Percentiles rank a stretch among this genome's conserved stretches.
These are phyloP conservation scores for Tylopilus sp. DNA, from an alignment of 768 basidiomycete genomes.

Conservation along the genomic window DNA sequence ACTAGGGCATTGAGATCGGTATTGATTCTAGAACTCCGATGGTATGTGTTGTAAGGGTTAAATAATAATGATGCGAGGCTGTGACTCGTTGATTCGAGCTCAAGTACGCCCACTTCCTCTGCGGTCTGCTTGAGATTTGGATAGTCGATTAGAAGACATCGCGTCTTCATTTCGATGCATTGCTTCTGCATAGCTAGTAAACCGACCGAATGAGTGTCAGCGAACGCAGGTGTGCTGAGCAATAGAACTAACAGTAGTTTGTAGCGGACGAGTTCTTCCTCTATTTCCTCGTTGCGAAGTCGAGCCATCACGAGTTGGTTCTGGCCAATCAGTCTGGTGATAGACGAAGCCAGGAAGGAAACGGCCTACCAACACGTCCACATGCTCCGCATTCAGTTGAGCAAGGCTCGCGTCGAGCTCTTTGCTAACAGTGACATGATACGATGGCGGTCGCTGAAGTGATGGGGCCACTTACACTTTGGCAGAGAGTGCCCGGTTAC, in stretches of 20 bases:
- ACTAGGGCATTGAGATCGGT: neutral
- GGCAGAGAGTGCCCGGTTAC: constrained; percentile 67
- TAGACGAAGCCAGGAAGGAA: constrained; percentile 7
- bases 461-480: constrained; percentile 66
- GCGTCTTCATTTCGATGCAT: constrained; percentile 77
- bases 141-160: constrained; percentile 61
- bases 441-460: neutral
- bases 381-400: constrained; percentile 80
- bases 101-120: constrained; percentile 20
- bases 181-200: constrained; percentile 59
- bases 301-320: constrained; percentile 90
- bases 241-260: constrained; percentile 64
- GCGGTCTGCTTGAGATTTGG: constrained; percentile 24
- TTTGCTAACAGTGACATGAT: constrained; percentile 49
- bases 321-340: constrained; percentile 39
- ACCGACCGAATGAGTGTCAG: neutral
- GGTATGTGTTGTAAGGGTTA: constrained; percentile 14
- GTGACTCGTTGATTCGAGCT: neutral
- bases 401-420: constrained; percentile 74
- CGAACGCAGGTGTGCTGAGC: neutral
- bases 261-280: constrained; percentile 91
- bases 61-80: neutral
- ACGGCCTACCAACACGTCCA: constrained; percentile 58
- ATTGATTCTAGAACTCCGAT: constrained; percentile 1
- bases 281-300: constrained; percentile 88